Evolutionary conservation across 2,329 filamentous ascomycete genomes (phyloP), one percentile per base, ranked within the genome.

Genomic region (Ceratocystis destructans): DNA sequence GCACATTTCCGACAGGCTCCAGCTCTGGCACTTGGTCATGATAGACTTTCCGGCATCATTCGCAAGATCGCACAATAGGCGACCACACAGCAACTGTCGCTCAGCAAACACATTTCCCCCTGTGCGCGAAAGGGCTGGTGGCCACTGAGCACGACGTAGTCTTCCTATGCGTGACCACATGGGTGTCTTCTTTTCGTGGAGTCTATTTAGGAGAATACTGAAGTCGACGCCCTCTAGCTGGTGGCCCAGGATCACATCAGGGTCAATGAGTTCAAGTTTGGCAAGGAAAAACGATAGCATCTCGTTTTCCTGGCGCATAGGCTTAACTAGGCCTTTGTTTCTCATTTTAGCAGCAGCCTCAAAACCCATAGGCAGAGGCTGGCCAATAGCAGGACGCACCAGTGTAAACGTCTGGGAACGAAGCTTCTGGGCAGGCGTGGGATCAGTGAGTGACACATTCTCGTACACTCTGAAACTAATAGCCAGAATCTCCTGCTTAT

Each of bases 1-100:
- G 74, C 91, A 96, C 92, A 99, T 99, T 75, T 99, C 94, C 1
- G 93, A 95, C 75, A 99, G 80, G 75, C 89, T 96, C 94, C 94
- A 99, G 2, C 92, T 96, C 75, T 96, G 93, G 75, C 94, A 99
- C 77, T 96, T 96, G 71, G 84, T 87, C 93, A 97, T 97, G 70
- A 91, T 84, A 10, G 93, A 96, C 79, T 96, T 97, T 75, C 94
- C 94, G 73, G 95, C 89, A 71, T 99, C 94, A 74, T 99, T 99
- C 67, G 88, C 91, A 68, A 97, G 80, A 77, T 99, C 94, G 74
- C 94, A 97, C 66, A 97, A 83, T 68, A 99, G 79, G 71, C 94
- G 87, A 50, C 94, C 94, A 69, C 92, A 84, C 70, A 96, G 87
- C 66, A 99, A 77, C 73, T 96, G 90, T 68, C 93, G 87, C 75